Evolutionary conservation across 2,329 filamentous ascomycete genomes (phyloP), one percentile per base, ranked within the genome.

Genomic region (Talaromyces sp.): DNA sequence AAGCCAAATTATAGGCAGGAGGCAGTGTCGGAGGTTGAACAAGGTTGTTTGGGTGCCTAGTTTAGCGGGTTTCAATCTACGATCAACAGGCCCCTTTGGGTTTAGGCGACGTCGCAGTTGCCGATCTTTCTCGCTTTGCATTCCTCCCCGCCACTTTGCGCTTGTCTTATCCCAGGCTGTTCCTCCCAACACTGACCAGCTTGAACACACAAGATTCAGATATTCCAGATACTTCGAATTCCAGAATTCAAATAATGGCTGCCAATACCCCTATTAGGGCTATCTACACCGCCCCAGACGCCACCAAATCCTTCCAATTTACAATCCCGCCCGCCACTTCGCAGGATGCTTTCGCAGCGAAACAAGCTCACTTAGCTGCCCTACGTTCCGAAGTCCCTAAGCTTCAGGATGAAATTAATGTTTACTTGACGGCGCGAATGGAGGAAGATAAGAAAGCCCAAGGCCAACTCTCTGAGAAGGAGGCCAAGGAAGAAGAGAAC

Each of bases 341-440:
- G 7, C 16, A 39, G 20, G 49, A 62, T 42, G 52, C 60, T 24
- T 58, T 68, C 4, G 53, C 66, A 35, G 72, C 75, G 16, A 84
- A 84, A 64, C 77, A 77, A n/a, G 73, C 77, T 30, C 84, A 83
- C 63, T 72, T 87, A 9, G 67, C 74, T 7, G 71, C 77, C 33
- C 74, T 86, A 11, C 77, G 82, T 30, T 60, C 73, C 2, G 73
- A 77, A 7, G 75, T 81, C 24, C 75, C 75, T 10, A 67, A 74
- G 16, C 64, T 86, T n/a, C 84, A 86, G 65, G 73, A 72, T 41
- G 77, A 84, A 46, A 71, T 86, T 65, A 87, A 87, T 62, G 69
- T 71, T 17, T 85, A 83, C 59, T 64, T 87, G 61, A 87, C 84
- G 16, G 71, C 77, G 58, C 82, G 80, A 54, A 86, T 86, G 84